Evolutionary conservation across 148 eudicot species (phyloP).

Genomic region (Mesembryanthemum crystallinum): DNA sequence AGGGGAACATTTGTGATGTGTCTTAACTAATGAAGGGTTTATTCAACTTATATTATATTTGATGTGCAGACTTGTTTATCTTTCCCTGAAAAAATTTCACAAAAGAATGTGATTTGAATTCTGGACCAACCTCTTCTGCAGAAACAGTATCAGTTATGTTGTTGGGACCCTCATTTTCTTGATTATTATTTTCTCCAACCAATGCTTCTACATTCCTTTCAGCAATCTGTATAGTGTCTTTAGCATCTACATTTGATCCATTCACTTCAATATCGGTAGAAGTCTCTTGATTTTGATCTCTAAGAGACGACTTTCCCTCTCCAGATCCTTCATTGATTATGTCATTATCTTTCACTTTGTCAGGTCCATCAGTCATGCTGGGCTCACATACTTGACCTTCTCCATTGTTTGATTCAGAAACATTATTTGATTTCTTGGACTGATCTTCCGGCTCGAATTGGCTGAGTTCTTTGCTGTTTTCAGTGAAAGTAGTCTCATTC

Average conservation of each 20-base stretch:
- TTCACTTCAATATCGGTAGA: neutral
- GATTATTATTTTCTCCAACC: neutral
- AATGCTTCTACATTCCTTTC: conserved; percentile 4
- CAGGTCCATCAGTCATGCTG: neutral
- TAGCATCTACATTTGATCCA: neutral
- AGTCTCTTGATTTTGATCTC: neutral
- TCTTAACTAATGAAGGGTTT: neutral
- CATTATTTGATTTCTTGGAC: neutral
- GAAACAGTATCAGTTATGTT: neutral
- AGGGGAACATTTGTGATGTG: too few species aligned
- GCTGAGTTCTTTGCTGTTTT: neutral
- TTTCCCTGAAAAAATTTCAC: neutral
- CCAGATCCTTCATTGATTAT: neutral
- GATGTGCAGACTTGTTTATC: neutral
- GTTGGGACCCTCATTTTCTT: neutral
- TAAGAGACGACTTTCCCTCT: neutral
- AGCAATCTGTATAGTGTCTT: neutral
- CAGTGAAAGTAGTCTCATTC: conserved; percentile 12
- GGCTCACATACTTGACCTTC: neutral
- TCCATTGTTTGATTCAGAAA: neutral
- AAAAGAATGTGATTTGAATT: neutral
- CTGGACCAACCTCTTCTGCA: conserved; percentile 13
- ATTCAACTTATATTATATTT: neutral
- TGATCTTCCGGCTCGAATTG: conserved; percentile 1
- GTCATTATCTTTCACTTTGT: conserved; percentile 4